Evolutionary conservation across 768 basidiomycete species (phyloP).

Genomic region (Trametes punicea): DNA sequence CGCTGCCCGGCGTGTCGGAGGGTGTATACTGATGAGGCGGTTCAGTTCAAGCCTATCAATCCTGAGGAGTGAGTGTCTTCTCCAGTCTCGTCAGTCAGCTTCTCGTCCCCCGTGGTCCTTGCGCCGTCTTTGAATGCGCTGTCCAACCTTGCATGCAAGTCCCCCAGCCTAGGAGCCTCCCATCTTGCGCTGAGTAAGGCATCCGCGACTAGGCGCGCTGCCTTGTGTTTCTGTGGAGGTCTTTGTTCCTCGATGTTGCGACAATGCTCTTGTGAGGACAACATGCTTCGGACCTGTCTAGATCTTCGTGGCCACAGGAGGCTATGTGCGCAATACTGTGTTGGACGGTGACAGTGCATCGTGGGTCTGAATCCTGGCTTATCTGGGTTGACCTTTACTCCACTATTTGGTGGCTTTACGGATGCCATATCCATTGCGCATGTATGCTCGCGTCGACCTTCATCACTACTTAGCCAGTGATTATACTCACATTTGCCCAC

Average conservation of each 20-base stretch:
- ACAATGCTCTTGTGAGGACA: neutral
- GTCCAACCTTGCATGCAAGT: neutral
- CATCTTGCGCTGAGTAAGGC: slow-evolving; percentile 5
- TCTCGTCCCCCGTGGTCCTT: slow-evolving; percentile 17
- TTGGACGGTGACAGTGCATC: too few species aligned
- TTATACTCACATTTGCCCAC: neutral
- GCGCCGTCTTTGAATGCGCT: neutral
- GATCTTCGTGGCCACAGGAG: too few species aligned
- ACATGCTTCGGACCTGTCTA: neutral
- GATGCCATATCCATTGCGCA: too few species aligned
- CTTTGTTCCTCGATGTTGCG: neutral
- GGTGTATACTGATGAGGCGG: slow-evolving; percentile 86
- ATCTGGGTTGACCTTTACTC: too few species aligned
- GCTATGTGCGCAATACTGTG: too few species aligned
- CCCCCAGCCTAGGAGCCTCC: neutral
- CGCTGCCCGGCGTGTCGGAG: slow-evolving; percentile 96
- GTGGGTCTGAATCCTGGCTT: too few species aligned
- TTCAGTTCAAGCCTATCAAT: slow-evolving; percentile 93
- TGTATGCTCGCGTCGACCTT: too few species aligned
- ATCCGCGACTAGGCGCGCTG: neutral
- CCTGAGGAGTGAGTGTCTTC: slow-evolving; percentile 80
- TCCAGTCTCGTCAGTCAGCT: neutral
- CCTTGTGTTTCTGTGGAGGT: neutral
- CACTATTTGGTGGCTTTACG: too few species aligned
- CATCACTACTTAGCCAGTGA: too few species aligned